Conservation (phyloP, 2,329 filamentous ascomycete genomes). For the Penicillium sp. region DNA sequence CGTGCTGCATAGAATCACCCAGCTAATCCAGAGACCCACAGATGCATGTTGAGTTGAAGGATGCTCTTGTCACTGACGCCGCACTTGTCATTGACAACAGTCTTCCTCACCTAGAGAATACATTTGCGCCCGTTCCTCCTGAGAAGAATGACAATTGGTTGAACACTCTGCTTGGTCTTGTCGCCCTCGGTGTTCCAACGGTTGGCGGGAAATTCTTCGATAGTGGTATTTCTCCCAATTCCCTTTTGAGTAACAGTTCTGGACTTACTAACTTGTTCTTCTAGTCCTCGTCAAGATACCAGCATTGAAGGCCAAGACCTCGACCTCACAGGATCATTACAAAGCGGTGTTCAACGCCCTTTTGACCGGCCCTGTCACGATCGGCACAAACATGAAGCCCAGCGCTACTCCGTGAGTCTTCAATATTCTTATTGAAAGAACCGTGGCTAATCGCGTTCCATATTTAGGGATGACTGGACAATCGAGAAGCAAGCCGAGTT, state of each 20-base stretch:
- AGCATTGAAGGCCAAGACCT: background rate
- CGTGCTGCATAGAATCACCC: background rate
- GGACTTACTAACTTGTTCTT: background rate
- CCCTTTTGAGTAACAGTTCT: background rate
- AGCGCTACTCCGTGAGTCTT: background rate
- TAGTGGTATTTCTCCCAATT: background rate
- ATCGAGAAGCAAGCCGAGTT: slow-evolving; percentile 6
- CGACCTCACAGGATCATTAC: background rate
- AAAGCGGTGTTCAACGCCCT: background rate
- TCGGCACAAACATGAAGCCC: background rate
- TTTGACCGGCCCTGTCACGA: background rate
- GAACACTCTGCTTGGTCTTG: slow-evolving; percentile 10
- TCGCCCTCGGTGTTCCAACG: slow-evolving; percentile 8
- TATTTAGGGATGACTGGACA: slow-evolving; percentile 4
- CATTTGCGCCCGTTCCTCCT: slow-evolving; percentile 17
- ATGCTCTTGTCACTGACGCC: background rate
- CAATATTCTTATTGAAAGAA: background rate
- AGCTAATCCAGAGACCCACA: background rate
- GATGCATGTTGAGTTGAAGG: background rate
- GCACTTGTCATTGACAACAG: background rate
- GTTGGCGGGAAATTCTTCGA: slow-evolving; percentile 14
- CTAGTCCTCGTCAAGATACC: background rate
- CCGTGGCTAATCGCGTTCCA: background rate
- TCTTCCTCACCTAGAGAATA: slow-evolving; percentile 14
- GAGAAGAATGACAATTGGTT: slow-evolving; percentile 9